Evolutionary conservation across 2,329 filamentous ascomycete species (phyloP).

Genomic region (Ophiocordyceps camponoti-floridani): DNA sequence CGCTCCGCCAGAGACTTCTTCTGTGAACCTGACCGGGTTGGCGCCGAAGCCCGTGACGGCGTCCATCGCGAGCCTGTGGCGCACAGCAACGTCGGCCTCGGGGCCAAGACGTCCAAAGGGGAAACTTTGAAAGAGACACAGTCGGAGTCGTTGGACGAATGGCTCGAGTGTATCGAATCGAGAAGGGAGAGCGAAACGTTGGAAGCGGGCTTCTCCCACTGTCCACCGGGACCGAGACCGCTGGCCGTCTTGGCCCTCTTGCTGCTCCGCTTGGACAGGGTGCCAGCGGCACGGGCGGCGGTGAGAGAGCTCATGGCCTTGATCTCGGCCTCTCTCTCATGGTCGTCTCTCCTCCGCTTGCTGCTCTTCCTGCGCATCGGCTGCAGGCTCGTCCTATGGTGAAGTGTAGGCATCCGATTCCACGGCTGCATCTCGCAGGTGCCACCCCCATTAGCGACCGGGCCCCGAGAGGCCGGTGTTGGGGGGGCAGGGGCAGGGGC

Average conservation of each 20-base stretch:
- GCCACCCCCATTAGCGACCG: not conserved
- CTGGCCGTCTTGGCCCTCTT: slow-evolving; percentile 42
- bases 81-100: slow-evolving; percentile 67
- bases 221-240: slow-evolving; percentile 17
- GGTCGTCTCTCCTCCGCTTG: slow-evolving; percentile 60
- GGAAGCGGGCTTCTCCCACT: slow-evolving; percentile 45
- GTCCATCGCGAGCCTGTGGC: slow-evolving; percentile 44
- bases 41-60: slow-evolving; percentile 24
- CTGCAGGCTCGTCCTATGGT: slow-evolving; percentile 43
- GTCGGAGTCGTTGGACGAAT: slow-evolving; percentile 54
- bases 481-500: not conserved
- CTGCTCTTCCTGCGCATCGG: slow-evolving; percentile 53
- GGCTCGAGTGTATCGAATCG: slow-evolving; percentile 57
- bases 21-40: slow-evolving; percentile 29
- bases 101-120: slow-evolving; percentile 62
- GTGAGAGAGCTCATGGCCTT: slow-evolving; percentile 61
- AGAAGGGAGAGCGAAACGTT: slow-evolving; percentile 59
- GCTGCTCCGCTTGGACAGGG: slow-evolving; percentile 43
- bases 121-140: slow-evolving; percentile 61
- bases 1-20: slow-evolving; percentile 32
- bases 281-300: slow-evolving; percentile 45
- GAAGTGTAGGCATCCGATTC: slow-evolving; percentile 28
- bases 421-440: slow-evolving; percentile 4
- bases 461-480: not conserved
- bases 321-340: slow-evolving; percentile 72